Base-by-base conservation (phyloP, 495 filamentous ascomycete species). In the Ascobolus immersus region DNA sequence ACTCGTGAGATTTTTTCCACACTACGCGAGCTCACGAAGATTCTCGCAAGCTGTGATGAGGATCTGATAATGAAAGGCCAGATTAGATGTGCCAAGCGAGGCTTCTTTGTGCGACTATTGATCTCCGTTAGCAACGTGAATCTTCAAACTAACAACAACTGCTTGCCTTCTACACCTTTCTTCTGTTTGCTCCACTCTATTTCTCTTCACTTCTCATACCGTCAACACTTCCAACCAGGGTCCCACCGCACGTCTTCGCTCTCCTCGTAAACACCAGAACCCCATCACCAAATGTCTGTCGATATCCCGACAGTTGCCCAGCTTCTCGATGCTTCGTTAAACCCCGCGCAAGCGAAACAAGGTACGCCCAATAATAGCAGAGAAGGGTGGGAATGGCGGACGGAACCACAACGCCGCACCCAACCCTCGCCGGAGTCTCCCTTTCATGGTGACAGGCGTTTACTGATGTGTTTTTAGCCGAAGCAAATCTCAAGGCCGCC, bases 271-370 rank as follows among this genome's bases (percentile, higher is more conserved):
- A n/a, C n/a, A n/a, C n/a, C 17, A 30, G 15, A 15, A 22, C 19
- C 36, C 38, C 29, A 21, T 43, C 51, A 65, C 54, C 55, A n/a
- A n/a, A 90, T 90, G 77, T 69, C 78, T 52, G 59, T 71, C 42
- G 64, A 73, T 51, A 57, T 84, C 49, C 63, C 67, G 51, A 57
- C 61, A 43, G 60, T 91, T 42, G 70, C 77, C 17, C 61, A 73
- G 58, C 62, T 91, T 45, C 67, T 99, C 25, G 62, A 89, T 45
- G 73, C 73, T 28, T 92, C 78, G 42, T 65, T 94, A 41, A 76
- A 93, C 53, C 74, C 79, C 10, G 55, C 58, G 33, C 69, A 80
- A 47, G 75, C 80, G 49, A 86, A 80, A 52, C 71, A 84, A 72
- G 86, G 86, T 80, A 53, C 44, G 62, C 52, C 17, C 33, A 23